Conservation (phyloP, 805 yeast genomes). For the Schizosaccharomyces osmophilus region DNA sequence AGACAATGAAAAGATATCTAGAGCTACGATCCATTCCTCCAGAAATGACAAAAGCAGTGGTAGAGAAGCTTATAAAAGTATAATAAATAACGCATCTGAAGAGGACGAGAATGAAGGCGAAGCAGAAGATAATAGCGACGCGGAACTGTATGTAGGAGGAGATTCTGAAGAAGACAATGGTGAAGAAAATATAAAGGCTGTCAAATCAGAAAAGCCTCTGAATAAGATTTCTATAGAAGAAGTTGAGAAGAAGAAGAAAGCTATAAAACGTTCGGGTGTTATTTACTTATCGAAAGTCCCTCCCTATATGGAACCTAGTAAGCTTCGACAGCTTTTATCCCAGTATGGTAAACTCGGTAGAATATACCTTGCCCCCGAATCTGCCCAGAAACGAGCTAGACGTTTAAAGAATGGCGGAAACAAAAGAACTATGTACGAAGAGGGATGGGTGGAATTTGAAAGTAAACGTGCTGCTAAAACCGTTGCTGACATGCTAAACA, state of each 20-base stretch:
- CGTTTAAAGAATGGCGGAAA: slow-evolving; percentile 78
- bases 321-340: slow-evolving; percentile 53
- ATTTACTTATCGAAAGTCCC: slow-evolving; percentile 80
- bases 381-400: slow-evolving; percentile 31
- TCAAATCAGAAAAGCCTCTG: background rate
- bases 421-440: slow-evolving; percentile 53
- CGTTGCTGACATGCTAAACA: slow-evolving; percentile 68
- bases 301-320: slow-evolving; percentile 91
- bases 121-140: background rate
- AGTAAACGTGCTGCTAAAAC: slow-evolving; percentile 69
- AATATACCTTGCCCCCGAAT: slow-evolving; percentile 69
- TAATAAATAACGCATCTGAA: background rate
- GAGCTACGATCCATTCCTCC: background rate
- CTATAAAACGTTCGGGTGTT: slow-evolving; percentile 56
- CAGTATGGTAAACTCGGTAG: slow-evolving; percentile 78
- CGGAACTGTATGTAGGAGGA: background rate
- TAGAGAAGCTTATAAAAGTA: background rate
- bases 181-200: background rate
- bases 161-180: background rate
- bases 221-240: slow-evolving; percentile 12
- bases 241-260: slow-evolving; percentile 17
- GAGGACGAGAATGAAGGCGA: background rate
- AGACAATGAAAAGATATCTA: background rate
- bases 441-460: slow-evolving; percentile 90
- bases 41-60: background rate